Percentiles rank a stretch among this genome's conserved stretches.
phyloP scores from a whole-genome alignment of 140 eudicot genomes.

The Oenanthe javanica region DNA sequence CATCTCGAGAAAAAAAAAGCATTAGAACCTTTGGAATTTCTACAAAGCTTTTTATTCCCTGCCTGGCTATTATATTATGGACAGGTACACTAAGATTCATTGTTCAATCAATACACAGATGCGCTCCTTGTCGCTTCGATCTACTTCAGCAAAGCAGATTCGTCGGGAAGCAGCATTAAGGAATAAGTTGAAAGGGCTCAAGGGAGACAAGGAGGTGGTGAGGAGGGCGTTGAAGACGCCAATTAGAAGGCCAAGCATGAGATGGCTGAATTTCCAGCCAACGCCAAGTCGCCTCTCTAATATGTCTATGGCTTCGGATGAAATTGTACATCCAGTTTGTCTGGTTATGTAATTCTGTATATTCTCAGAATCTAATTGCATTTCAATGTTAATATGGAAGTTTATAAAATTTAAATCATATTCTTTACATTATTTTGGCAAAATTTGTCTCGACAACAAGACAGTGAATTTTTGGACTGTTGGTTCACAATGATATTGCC shows the following conservation, averaged over 20 bases:
- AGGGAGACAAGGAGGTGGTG: slow-evolving; percentile 20
- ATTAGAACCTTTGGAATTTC: not conserved
- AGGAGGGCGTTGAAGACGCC: slow-evolving; percentile 70
- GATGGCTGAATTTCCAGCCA: slow-evolving; percentile 66
- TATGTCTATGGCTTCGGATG: slow-evolving; percentile 9
- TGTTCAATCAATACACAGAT: not conserved
- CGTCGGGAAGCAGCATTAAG: not conserved
- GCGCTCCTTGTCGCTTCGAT: not conserved
- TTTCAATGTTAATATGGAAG: not conserved
- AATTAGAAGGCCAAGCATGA: slow-evolving; percentile 18
- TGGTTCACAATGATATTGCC: not conserved
- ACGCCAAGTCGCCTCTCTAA: slow-evolving; percentile 58
- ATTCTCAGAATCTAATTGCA: not conserved
- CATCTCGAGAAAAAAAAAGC: not conserved
- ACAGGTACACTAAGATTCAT: not conserved
- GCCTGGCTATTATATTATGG: not conserved
- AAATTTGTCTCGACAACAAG: not conserved
- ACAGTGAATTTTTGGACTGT: not conserved
- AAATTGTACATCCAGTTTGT: not conserved
- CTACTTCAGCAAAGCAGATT: not conserved
- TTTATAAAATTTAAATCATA: not conserved
- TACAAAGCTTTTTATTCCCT: not conserved
- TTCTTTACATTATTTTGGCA: not conserved
- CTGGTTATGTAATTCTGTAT: not conserved
- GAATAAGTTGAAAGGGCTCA: not conserved